Evolutionary conservation across 306 rosid genomes (phyloP).

Genomic region (Abrus pulchellus): DNA sequence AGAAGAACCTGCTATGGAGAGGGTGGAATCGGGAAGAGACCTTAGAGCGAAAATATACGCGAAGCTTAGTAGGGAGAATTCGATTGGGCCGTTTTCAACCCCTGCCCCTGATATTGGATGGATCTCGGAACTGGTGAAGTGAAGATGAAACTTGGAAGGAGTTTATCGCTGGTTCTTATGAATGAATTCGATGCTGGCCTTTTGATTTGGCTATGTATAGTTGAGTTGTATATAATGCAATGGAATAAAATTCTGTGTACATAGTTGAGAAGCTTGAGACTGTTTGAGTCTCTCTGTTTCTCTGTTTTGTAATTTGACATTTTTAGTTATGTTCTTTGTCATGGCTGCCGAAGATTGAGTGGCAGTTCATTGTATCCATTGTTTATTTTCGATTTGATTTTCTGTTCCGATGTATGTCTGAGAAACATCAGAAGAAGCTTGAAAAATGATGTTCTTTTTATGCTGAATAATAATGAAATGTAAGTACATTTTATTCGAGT

Average conservation of each 20-base stretch:
- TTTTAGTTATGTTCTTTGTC: neutral
- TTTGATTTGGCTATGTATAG: neutral
- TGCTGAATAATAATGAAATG: neutral
- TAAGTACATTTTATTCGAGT: neutral
- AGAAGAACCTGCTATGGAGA: constrained; percentile 82
- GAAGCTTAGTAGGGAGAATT: constrained; percentile 71
- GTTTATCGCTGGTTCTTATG: neutral
- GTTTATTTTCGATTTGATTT: constrained; percentile 16
- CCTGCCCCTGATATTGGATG: constrained; percentile 74
- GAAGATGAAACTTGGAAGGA: neutral
- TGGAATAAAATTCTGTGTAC: constrained; percentile 35
- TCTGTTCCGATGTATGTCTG: neutral
- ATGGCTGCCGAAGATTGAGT: constrained; percentile 41
- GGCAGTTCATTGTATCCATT: constrained; percentile 41
- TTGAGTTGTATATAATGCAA: constrained; percentile 27
- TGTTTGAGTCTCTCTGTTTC: neutral
- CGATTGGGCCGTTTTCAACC: neutral
- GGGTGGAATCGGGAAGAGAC: constrained; percentile 84
- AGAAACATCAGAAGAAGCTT: neutral
- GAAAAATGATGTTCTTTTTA: neutral
- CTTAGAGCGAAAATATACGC: constrained; percentile 77
- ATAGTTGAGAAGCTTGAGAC: constrained; percentile 31
- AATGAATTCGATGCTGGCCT: constrained; percentile 41
- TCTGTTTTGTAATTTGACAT: constrained; percentile 41
- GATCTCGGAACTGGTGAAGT: constrained; percentile 71